phyloP scores from a whole-genome alignment of 2,329 filamentous ascomycete species.

The Phyllosticta citribraziliensis region DNA sequence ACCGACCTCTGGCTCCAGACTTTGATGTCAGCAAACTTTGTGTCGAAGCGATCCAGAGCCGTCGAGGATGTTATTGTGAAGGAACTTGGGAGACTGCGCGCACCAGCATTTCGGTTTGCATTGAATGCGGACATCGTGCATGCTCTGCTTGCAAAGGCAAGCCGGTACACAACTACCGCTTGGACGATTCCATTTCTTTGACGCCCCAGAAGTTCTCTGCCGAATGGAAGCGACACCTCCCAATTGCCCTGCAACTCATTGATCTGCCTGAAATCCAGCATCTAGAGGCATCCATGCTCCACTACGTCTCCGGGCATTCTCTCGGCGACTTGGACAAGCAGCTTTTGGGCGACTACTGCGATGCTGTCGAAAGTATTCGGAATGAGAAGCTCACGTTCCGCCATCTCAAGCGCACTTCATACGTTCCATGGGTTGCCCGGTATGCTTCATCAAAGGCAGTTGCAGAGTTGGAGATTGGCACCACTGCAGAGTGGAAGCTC shows the following conservation, averaged over 20 bases:
- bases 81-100: slow-evolving; percentile 31
- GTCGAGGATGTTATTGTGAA: slow-evolving; percentile 50
- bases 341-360: neutral
- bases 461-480: slow-evolving; percentile 34
- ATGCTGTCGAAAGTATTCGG: neutral
- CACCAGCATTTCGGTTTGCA: slow-evolving; percentile 38
- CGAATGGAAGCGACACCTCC: slow-evolving; percentile 25
- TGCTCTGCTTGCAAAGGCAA: slow-evolving; percentile 47
- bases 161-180: slow-evolving; percentile 39
- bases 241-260: slow-evolving; percentile 15
- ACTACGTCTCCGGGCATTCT: neutral
- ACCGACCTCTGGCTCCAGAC: neutral
- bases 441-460: slow-evolving; percentile 32
- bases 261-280: slow-evolving; percentile 13
- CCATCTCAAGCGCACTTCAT: neutral
- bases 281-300: neutral
- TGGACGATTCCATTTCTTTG: slow-evolving; percentile 4
- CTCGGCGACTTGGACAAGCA: neutral
- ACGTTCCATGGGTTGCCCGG: slow-evolving; percentile 29
- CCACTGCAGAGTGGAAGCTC: slow-evolving; percentile 34
- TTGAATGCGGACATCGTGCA: slow-evolving; percentile 44
- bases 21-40: neutral
- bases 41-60: slow-evolving; percentile 27
- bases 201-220: slow-evolving; percentile 36
- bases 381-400: neutral